Percentiles rank a stretch among this genome's conserved stretches.
phyloP scores from a whole-genome alignment of 345 rosid genomes.

The Gossypium thurberi region DNA sequence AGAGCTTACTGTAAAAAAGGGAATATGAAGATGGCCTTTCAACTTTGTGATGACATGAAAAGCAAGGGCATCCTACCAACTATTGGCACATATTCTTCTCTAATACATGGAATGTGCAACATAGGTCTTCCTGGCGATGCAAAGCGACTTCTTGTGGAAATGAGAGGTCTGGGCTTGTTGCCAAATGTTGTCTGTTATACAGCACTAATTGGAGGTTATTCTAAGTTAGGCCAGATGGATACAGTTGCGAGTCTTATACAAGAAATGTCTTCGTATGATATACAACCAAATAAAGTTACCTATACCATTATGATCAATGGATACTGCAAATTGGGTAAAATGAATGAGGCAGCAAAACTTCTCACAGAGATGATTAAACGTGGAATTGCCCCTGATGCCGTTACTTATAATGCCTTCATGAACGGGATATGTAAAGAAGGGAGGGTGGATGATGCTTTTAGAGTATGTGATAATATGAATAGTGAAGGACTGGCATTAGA shows the following conservation, averaged over 20 bases:
- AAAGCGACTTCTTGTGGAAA: constrained; percentile 41
- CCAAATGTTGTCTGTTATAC: constrained; percentile 74
- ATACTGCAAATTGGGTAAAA: constrained; percentile 49
- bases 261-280: constrained; percentile 49
- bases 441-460: constrained; percentile 46
- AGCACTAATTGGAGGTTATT: constrained; percentile 64
- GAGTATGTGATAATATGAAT: constrained; percentile 36
- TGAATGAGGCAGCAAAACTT: constrained; percentile 55
- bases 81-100: constrained; percentile 52
- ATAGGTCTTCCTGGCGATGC: constrained; percentile 51
- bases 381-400: constrained; percentile 50
- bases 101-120: constrained; percentile 62
- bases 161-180: constrained; percentile 53
- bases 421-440: constrained; percentile 58
- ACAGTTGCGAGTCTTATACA: constrained; percentile 38
- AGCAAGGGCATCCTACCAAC: constrained; percentile 42
- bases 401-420: constrained; percentile 55
- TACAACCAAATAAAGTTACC: constrained; percentile 67
- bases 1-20: constrained; percentile 47
- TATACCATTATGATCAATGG: constrained; percentile 70
- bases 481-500: constrained; percentile 28
- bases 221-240: constrained; percentile 62
- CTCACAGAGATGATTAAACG: constrained; percentile 49
- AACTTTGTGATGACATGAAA: constrained; percentile 62
- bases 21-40: constrained; percentile 41